These are phyloP conservation scores for Crithidia thermophila DNA, from an alignment of 208 protist species.

Conservation along the genomic window DNA sequence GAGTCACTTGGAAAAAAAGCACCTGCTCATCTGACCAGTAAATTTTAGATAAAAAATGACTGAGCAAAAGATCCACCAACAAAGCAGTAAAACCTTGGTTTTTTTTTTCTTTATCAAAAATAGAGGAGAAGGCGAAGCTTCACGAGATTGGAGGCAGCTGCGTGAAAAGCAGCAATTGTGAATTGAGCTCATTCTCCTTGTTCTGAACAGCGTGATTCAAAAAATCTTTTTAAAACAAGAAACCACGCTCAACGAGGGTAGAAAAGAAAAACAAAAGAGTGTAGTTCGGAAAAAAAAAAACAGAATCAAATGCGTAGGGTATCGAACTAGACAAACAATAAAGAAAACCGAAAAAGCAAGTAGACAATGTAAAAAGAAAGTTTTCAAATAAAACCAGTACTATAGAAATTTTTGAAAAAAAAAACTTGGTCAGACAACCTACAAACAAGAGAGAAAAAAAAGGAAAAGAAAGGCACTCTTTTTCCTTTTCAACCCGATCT, in stretches of 20 bases:
- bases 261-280: conserved; percentile 7
- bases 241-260: conserved; percentile 1
- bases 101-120: conserved; percentile 11
- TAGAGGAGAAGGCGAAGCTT: no score
- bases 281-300: background rate
- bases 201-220: no score
- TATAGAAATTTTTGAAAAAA: background rate
- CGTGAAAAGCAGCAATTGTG: no score
- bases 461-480: background rate
- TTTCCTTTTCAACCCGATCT: no score
- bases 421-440: background rate
- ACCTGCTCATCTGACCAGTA: no score
- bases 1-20: conserved; percentile 19
- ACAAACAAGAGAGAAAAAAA: background rate
- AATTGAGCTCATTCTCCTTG: no score
- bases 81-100: background rate
- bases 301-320: background rate
- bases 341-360: conserved; percentile 14
- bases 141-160: no score
- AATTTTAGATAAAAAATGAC: no score
- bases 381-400: background rate
- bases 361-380: conserved; percentile 7
- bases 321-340: background rate
- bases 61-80: background rate
- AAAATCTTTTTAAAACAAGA: conserved; percentile 1